A percentile compares a stretch with the other conserved stretches of the same genome.
phyloP scores from a whole-genome alignment of 768 basidiomycete genomes.

The Naematelia encephala region DNA sequence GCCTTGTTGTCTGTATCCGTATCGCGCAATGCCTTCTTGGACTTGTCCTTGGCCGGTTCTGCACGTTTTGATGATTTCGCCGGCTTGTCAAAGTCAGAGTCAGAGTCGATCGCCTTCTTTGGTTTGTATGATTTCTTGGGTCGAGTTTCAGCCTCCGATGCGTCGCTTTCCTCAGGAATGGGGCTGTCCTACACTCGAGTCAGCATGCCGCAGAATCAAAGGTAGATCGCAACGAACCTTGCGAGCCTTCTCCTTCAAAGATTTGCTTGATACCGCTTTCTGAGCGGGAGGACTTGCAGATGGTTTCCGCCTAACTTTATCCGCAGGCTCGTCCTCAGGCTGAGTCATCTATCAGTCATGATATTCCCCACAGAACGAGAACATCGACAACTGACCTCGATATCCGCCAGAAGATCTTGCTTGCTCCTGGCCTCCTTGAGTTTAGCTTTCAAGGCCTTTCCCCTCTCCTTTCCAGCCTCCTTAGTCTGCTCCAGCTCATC shows the following conservation, averaged over 20 bases:
- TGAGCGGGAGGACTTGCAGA: conserved; percentile 3
- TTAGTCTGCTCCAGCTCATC: conserved; percentile 30
- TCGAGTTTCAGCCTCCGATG: neutral
- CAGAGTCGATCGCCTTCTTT: neutral
- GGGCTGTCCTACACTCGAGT: conserved; percentile 14
- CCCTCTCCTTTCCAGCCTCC: conserved; percentile 28
- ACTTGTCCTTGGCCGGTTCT: conserved; percentile 4
- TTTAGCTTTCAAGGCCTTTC: conserved; percentile 31
- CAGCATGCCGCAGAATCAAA: neutral
- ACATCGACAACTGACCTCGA: conserved; percentile 40
- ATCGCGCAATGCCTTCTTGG: conserved; percentile 11
- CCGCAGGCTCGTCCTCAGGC: neutral
- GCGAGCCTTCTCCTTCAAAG: conserved; percentile 16
- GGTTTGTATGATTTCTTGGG: conserved; percentile 1
- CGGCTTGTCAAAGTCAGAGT: neutral
- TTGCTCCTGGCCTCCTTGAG: conserved; percentile 26
- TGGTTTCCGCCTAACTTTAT: neutral
- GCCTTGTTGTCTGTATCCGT: conserved; percentile 13
- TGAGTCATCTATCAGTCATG: too few relatives aligned
- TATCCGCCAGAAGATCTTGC: conserved; percentile 13
- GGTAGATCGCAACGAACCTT: neutral
- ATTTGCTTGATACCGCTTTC: neutral
- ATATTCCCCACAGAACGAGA: too few relatives aligned
- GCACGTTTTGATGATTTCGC: neutral
- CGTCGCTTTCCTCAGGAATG: conserved; percentile 15